A percentile compares a stretch with the other conserved stretches of the same genome.
These are phyloP conservation scores for Diaporthe caulivora DNA, from an alignment of 2,329 filamentous ascomycete genomes.

Conservation along the genomic window DNA sequence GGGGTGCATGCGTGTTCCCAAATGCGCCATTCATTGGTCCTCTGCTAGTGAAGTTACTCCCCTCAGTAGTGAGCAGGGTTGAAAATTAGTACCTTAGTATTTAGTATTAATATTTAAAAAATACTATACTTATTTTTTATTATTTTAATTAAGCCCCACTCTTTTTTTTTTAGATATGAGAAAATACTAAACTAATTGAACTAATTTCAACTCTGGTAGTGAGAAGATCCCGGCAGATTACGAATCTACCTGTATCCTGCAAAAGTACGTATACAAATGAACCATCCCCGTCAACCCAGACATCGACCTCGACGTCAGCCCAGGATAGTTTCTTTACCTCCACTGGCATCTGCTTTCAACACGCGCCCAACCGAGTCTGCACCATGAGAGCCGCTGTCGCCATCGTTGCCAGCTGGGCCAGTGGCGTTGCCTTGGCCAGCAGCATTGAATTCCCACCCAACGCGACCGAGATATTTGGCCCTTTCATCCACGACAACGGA, in stretches of 20 bases:
- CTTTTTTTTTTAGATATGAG: too few relatives aligned
- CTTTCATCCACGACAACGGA: constrained; percentile 43
- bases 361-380: not conserved
- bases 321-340: not conserved
- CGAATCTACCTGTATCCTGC: not conserved
- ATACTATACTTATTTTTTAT: too few relatives aligned
- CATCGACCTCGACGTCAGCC: not conserved
- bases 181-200: too few relatives aligned
- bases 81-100: too few relatives aligned
- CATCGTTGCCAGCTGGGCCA: not conserved
- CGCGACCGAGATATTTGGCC: constrained; percentile 58
- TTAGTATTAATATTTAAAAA: too few relatives aligned
- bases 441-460: constrained; percentile 42
- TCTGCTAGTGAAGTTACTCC: too few relatives aligned
- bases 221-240: not conserved
- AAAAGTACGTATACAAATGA: not conserved
- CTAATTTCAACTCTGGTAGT: too few relatives aligned
- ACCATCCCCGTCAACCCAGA: not conserved
- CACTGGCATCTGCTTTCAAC: not conserved
- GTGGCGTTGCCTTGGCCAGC: constrained; percentile 3
- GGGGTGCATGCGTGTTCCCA: not conserved
- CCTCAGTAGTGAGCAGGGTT: too few relatives aligned
- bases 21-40: not conserved
- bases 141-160: too few relatives aligned
- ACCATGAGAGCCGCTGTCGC: constrained; percentile 3